Evolutionary conservation across 345 rosid genomes (phyloP), one percentile per base, ranked within the genome.

Genomic region (Jatropha curcas): DNA sequence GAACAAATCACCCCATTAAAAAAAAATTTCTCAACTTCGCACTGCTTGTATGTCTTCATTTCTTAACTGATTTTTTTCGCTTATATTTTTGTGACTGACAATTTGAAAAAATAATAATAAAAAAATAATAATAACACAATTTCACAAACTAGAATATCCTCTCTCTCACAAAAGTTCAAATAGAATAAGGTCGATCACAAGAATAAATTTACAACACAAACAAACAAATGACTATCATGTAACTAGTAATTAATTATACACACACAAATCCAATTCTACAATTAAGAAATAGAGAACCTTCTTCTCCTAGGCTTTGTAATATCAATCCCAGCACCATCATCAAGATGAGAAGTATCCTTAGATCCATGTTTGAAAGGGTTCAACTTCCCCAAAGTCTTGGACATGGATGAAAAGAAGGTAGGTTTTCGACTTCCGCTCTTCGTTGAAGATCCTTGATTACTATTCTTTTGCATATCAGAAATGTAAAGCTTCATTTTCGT

Each of bases 291-390:
- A 0, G 98, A 92, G 86, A 95, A 95, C 83, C 99, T 89, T 81
- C 99, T 87, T 72, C 92, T 87, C 76, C 98, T 91, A 0, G 98
- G 99, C 84, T 91, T 95, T 70, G 94, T 84, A 37, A 84, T 35
- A 67, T 90, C 96, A 25, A 82, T 84, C 66, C 70, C 86, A 64
- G 11, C 80, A 62, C 43, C 67, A 4, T 88, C 95, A 63, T 87
- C 98, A 0, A 95, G 70, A 37, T 92, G 76, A 19, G 89, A 85
- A 24, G 99, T 92, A 75, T 95, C 99, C 79, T 90, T 92, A 25
- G 99, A 85, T 2, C 98, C 99, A 35, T 87, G 79, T 59, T 65
- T 84, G 81, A 95, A 95, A 14, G 99, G 99, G 71, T 92, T 92
- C 80, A 92, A 73, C 84, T 90, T 94, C 24, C 92, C 92, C n/a